Evolutionary conservation across 331 rosid species (phyloP).

Genomic region (Erythrophleum ivorense): DNA sequence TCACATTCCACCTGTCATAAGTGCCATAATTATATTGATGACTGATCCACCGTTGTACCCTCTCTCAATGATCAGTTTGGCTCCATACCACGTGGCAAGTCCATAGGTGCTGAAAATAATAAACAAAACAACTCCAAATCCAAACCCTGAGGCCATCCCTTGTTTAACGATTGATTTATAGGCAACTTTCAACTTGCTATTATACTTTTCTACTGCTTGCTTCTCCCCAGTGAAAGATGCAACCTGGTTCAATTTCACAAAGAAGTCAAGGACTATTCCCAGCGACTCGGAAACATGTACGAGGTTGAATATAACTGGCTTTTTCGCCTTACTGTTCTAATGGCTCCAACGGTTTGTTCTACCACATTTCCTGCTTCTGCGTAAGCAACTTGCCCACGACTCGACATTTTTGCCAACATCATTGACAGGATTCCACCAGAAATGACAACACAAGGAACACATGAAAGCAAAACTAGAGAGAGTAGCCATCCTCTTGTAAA

Average conservation of each 20-base stretch:
- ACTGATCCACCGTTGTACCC: conserved; percentile 83
- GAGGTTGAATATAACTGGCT: background rate
- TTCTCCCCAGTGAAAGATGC: conserved; percentile 93
- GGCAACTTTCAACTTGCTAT: conserved; percentile 64
- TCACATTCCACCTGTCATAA: conserved; percentile 92
- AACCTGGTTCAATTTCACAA: conserved; percentile 55
- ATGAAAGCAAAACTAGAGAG: conserved; percentile 61
- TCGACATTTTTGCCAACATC: conserved; percentile 58
- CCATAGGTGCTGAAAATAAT: conserved; percentile 68
- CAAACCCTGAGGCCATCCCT: conserved; percentile 74
- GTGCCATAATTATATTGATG: conserved; percentile 65
- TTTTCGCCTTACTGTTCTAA: conserved; percentile 66
- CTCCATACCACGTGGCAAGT: conserved; percentile 88
- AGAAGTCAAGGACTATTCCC: conserved; percentile 21
- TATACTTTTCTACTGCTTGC: conserved; percentile 69
- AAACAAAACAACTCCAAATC: conserved; percentile 57
- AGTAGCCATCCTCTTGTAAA: conserved; percentile 79
- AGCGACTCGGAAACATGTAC: background rate
- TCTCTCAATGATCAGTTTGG: conserved; percentile 63
- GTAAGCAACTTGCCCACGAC: conserved; percentile 78
- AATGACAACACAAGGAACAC: conserved; percentile 60
- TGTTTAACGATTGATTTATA: conserved; percentile 59
- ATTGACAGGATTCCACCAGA: conserved; percentile 54
- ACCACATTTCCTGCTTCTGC: conserved; percentile 83
- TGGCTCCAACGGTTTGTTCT: conserved; percentile 77